phyloP scores from a whole-genome alignment of 805 yeast genomes.

The Cyberlindnera mycetangii region DNA sequence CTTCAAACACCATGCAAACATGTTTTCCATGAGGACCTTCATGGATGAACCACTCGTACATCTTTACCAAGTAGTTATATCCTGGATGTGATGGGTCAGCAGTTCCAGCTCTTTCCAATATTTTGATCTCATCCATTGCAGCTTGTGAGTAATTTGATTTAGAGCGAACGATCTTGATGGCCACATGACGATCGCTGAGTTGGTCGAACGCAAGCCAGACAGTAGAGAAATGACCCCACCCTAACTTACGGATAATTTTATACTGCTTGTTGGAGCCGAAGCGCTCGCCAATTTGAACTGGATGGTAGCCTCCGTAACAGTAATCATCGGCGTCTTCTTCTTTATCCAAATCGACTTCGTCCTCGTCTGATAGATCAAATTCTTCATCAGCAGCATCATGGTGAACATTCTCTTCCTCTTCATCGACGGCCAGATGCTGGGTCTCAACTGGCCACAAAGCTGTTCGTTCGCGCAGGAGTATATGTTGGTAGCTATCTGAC shows the following conservation, averaged over 20 bases:
- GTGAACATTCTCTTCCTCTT: neutral
- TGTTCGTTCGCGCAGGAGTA: slow-evolving; percentile 4
- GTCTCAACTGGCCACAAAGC: neutral
- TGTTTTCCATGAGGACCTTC: slow-evolving; percentile 63
- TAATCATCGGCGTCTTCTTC: slow-evolving; percentile 57
- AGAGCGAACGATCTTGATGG: slow-evolving; percentile 59
- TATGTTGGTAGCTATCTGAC: slow-evolving; percentile 14
- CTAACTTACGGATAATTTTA: slow-evolving; percentile 51
- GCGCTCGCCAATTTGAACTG: slow-evolving; percentile 53
- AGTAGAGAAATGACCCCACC: slow-evolving; percentile 73
- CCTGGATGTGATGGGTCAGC: slow-evolving; percentile 45
- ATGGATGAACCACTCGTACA: slow-evolving; percentile 54
- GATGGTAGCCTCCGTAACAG: slow-evolving; percentile 62
- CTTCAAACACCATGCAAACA: slow-evolving; percentile 65
- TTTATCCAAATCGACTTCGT: slow-evolving; percentile 8
- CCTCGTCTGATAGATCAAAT: slow-evolving; percentile 1
- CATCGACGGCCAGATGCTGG: neutral
- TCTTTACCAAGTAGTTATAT: slow-evolving; percentile 46
- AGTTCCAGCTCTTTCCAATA: slow-evolving; percentile 36
- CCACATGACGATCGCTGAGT: slow-evolving; percentile 44
- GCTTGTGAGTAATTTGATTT: slow-evolving; percentile 53
- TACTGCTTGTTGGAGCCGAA: slow-evolving; percentile 46
- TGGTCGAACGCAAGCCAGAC: slow-evolving; percentile 61
- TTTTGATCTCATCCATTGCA: slow-evolving; percentile 60
- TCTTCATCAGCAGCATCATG: slow-evolving; percentile 1